These are phyloP conservation scores for Casuarina cunninghamiana DNA, from an alignment of 306 rosid genomes.

Conservation along the genomic window DNA sequence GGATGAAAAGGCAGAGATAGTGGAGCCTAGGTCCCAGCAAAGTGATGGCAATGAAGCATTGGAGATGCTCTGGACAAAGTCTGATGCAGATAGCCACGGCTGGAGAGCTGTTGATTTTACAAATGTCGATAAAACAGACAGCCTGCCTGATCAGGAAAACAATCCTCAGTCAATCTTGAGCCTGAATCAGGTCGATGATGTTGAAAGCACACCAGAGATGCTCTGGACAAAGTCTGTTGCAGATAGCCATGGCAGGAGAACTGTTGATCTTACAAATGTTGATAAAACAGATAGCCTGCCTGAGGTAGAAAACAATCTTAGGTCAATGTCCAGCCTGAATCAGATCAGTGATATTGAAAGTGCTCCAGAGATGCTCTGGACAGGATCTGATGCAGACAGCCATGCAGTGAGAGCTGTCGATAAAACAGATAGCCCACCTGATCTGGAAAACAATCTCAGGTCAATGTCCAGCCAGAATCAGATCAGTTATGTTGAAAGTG, in stretches of 20 bases:
- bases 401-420: conserved; percentile 28
- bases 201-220: conserved; percentile 66
- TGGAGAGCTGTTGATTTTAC: conserved; percentile 23
- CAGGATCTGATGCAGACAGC: conserved; percentile 34
- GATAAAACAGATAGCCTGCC: conserved; percentile 9
- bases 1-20: conserved; percentile 89
- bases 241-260: conserved; percentile 31
- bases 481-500: conserved; percentile 71
- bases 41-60: conserved; percentile 42
- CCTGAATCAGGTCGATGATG: conserved; percentile 52
- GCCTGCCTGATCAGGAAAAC: conserved; percentile 11
- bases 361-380: conserved; percentile 48
- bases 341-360: conserved; percentile 68
- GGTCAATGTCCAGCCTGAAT: conserved; percentile 36
- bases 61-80: conserved; percentile 36
- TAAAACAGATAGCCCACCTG: not conserved
- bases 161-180: conserved; percentile 35
- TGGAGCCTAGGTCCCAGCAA: conserved; percentile 52
- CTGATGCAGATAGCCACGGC: conserved; percentile 31
- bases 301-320: conserved; percentile 26
- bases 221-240: conserved; percentile 31
- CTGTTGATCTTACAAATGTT: conserved; percentile 25
- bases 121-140: conserved; percentile 24
- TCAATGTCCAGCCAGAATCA: conserved; percentile 37
- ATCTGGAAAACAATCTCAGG: conserved; percentile 31